These are phyloP conservation scores for Albatrellus ellisii DNA, from an alignment of 768 basidiomycete species.

Conservation along the genomic window DNA sequence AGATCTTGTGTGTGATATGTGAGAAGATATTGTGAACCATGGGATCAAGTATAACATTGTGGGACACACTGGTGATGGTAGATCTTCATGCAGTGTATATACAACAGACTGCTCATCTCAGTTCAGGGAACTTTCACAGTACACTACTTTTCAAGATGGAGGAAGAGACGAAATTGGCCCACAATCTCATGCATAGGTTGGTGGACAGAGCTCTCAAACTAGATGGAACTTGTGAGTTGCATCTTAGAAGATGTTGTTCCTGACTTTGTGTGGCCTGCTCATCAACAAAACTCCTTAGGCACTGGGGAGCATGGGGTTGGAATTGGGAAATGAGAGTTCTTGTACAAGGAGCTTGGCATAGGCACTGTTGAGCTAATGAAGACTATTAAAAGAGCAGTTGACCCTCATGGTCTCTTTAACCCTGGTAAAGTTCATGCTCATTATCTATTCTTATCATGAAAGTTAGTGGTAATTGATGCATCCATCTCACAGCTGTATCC, in stretches of 20 bases:
- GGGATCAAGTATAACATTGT: conserved; percentile 52
- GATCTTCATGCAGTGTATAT: conserved; percentile 12
- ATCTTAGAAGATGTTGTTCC: too few relatives aligned
- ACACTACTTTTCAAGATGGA: conserved; percentile 24
- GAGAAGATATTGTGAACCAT: conserved; percentile 45
- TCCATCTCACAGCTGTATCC: too few relatives aligned
- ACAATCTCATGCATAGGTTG: conserved; percentile 39
- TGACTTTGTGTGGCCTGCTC: too few relatives aligned
- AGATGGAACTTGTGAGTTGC: conserved; percentile 66
- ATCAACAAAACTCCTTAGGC: conserved; percentile 23
- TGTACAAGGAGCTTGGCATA: conserved; percentile 69
- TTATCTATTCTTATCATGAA: too few relatives aligned
- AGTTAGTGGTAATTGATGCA: too few relatives aligned
- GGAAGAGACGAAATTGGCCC: conserved; percentile 22
- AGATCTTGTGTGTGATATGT: conserved; percentile 52
- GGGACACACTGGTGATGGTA: conserved; percentile 67
- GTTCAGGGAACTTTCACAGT: conserved; percentile 31
- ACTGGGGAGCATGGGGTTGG: conserved; percentile 86
- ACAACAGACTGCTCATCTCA: not conserved
- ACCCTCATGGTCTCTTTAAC: conserved; percentile 69
- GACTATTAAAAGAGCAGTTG: conserved; percentile 58
- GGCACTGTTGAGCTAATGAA: conserved; percentile 83
- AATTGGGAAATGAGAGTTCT: conserved; percentile 69
- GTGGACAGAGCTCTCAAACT: conserved; percentile 53
- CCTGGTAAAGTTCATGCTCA: conserved; percentile 88